Evolutionary conservation across 2,329 filamentous ascomycete genomes (phyloP), one percentile per base, ranked within the genome.

Genomic region (Lojkania enalia): DNA sequence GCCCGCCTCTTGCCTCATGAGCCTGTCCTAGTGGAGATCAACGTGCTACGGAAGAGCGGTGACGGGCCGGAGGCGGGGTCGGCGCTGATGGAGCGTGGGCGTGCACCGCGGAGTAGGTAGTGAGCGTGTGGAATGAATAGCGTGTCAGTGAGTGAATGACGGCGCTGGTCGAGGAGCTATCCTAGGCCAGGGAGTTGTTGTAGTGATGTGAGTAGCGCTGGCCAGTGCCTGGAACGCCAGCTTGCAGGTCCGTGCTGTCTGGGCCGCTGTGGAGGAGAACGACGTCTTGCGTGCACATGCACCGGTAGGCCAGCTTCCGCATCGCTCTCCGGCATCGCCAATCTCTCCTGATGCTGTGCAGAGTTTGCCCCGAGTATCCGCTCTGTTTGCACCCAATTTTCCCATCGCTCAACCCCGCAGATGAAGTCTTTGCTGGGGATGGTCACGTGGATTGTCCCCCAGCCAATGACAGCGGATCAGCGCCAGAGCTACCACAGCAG

Each of bases 1-100:
- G 51, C 53, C 55, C 47, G 62, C 49, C 53, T 63, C 63, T 55
- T 64, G 50, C 57, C 63, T 63, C 65, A 69, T 69, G 59, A 55
- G 60, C 60, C 51, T 48, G 52, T 48, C 51, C 16, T 49, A 42
- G 47, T 41, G 48, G 45, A 50, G 41, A 51, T 61, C 39, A 35
- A 46, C 46, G 25, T 48, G 46, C 47, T 51, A 42, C 48, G 42
- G 54, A 48, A 42, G 49, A 49, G 35, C 27, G 33, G 35, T 47
- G 44, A 48, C 41, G 44, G 44, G 51, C 48, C 33, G 16, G n/a
- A 42, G 35, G 49, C 42, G 51, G 49, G 52, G 52, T 49, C 20
- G 15, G 50, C 32, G 38, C 21, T 39, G 27, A 41, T 30, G 33
- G 41, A 32, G 14, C 30, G 25, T 42, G 42, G 42, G 44, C 30